A percentile compares a stretch with the other conserved stretches of the same genome.
These are phyloP conservation scores for Cutaneotrichosporon sp. DNA, from an alignment of 1,284 basidiomycete species.

Conservation along the genomic window DNA sequence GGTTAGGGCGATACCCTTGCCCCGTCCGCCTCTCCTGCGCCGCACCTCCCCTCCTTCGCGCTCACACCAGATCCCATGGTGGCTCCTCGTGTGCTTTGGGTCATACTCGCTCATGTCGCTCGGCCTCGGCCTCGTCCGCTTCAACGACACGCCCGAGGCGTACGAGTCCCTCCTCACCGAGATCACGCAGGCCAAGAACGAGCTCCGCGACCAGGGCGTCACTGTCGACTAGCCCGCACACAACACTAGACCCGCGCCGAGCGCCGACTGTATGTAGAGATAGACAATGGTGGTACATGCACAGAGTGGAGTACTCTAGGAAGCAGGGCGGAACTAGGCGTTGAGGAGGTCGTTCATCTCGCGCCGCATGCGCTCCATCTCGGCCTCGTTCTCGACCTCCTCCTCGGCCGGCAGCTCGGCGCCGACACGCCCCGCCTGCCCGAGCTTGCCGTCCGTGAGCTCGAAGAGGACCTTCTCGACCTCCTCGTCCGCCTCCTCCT, in stretches of 20 bases:
- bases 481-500: conserved; percentile 95
- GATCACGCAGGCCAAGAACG: conserved; percentile 68
- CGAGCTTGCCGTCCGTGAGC: conserved; percentile 93
- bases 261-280: conserved; percentile 6
- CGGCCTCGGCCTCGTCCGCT: conserved; percentile 69
- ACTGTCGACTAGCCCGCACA: conserved; percentile 61
- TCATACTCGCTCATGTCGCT: conserved; percentile 71
- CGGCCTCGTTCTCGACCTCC: conserved; percentile 77
- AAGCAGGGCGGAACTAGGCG: too few relatives aligned
- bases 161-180: conserved; percentile 65
- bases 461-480: conserved; percentile 97
- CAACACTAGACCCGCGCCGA: neutral
- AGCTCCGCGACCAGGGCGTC: conserved; percentile 66
- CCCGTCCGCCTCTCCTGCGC: neutral
- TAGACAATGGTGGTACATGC: conserved; percentile 18
- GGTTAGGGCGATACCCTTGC: too few relatives aligned
- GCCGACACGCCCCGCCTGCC: conserved; percentile 72
- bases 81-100: conserved; percentile 71
- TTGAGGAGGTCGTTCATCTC: conserved; percentile 83
- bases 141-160: conserved; percentile 74
- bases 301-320: conserved; percentile 3
- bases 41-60: neutral
- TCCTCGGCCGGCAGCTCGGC: conserved; percentile 70
- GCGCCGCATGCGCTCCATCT: conserved; percentile 82
- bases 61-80: conserved; percentile 66